Evolutionary conservation across 768 basidiomycete species (phyloP).

Genomic region (Agaricus blazei): DNA sequence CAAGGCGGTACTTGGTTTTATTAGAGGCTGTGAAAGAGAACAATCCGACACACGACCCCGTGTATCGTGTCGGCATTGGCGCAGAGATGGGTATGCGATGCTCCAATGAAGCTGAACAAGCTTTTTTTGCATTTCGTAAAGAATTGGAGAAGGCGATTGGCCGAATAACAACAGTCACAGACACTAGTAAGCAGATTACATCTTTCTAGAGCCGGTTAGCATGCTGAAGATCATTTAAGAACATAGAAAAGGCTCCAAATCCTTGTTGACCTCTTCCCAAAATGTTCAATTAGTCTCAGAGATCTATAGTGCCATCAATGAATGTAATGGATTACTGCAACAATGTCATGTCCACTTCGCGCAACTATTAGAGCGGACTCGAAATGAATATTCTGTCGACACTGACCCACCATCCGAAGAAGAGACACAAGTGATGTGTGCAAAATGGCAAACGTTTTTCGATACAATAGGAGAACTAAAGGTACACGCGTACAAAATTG

Average conservation of each 20-base stretch:
- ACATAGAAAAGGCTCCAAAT: not conserved
- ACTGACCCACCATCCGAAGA: too few relatives aligned
- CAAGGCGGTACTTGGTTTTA: not conserved
- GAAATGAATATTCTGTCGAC: too few relatives aligned
- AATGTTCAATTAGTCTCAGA: not conserved
- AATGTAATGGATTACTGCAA: not conserved
- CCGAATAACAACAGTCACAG: not conserved
- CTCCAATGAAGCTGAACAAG: not conserved
- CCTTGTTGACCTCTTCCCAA: not conserved
- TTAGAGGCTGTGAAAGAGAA: not conserved
- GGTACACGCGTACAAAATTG: too few relatives aligned
- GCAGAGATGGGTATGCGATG: not conserved
- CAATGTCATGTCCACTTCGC: too few relatives aligned
- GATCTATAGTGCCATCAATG: not conserved
- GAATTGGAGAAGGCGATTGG: not conserved
- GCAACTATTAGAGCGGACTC: too few relatives aligned
- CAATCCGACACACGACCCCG: not conserved
- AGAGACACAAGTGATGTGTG: too few relatives aligned
- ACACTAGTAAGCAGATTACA: not conserved
- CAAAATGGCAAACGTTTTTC: too few relatives aligned
- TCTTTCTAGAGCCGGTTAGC: not conserved
- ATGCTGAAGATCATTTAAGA: not conserved
- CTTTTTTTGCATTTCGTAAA: not conserved
- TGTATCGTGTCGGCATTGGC: not conserved
- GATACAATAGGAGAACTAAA: too few relatives aligned